A percentile compares a stretch with the other conserved stretches of the same genome.
Conservation (phyloP, 169 alveolate species). For the Plasmodium knowlesi region DNA sequence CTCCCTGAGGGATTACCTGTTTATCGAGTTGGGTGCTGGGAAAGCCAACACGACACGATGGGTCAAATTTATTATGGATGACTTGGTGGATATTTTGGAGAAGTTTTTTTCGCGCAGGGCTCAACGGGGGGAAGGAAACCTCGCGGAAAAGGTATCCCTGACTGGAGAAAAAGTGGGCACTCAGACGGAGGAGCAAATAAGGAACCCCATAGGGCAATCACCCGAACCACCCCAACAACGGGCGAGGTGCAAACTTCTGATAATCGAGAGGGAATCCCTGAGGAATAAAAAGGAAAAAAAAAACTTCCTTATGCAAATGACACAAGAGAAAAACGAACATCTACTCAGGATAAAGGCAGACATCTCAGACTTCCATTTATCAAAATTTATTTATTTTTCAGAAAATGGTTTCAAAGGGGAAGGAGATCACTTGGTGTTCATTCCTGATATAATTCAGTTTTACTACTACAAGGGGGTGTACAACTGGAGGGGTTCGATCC, state of each 20-base stretch:
- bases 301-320: slow-evolving; percentile 52
- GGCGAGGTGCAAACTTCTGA: slow-evolving; percentile 40
- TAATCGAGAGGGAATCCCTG: slow-evolving; percentile 39
- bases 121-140: not conserved
- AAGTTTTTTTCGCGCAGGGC: not conserved
- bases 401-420: not conserved
- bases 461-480: slow-evolving; percentile 40
- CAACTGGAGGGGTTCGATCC: not conserved
- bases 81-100: not conserved
- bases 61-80: slow-evolving; percentile 66
- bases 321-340: slow-evolving; percentile 8
- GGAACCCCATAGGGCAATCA: not conserved
- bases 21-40: slow-evolving; percentile 60
- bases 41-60: slow-evolving; percentile 63
- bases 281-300: slow-evolving; percentile 65
- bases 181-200: not conserved
- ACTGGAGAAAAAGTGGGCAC: not conserved
- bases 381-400: not conserved
- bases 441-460: slow-evolving; percentile 33
- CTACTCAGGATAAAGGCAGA: slow-evolving; percentile 34
- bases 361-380: slow-evolving; percentile 26
- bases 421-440: not conserved
- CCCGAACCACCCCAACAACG: not conserved
- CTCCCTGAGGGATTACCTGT: not conserved
- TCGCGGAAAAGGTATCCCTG: not conserved